A percentile compares a stretch with the other conserved stretches of the same genome.
Conservation (phyloP, 768 basidiomycete species). For the Pulveroboletus sp. region DNA sequence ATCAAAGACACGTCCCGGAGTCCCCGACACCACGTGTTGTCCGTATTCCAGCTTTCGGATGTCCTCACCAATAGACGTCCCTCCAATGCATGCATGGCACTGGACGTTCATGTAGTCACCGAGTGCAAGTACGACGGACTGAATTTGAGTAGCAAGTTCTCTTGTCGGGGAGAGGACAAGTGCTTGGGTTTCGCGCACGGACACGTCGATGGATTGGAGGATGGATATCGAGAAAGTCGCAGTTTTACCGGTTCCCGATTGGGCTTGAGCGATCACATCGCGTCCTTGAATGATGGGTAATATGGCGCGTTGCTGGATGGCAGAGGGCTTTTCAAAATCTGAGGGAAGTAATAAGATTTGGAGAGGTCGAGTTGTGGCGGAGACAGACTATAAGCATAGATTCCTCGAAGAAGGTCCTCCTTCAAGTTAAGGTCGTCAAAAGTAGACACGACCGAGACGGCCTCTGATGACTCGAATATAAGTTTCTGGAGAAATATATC, state of each 20-base stretch:
- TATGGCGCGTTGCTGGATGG: constrained; percentile 98
- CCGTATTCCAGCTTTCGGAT: constrained; percentile 96
- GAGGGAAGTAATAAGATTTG: constrained; percentile 13
- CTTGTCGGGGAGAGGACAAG: constrained; percentile 97
- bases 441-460: constrained; percentile 82
- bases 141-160: constrained; percentile 98
- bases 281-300: constrained; percentile 92
- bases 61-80: constrained; percentile 95
- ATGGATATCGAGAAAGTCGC: constrained; percentile 98
- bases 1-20: constrained; percentile 97
- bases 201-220: constrained; percentile 95
- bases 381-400: constrained; percentile 91
- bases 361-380: neutral
- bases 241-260: constrained; percentile 99
- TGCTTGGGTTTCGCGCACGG: constrained; percentile 92
- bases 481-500: constrained; percentile 57
- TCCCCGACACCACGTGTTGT: constrained; percentile 95
- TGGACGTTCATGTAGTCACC: constrained; percentile 99
- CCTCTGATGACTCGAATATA: constrained; percentile 92
- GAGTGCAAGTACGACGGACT: constrained; percentile 91
- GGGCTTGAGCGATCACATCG: constrained; percentile 98
- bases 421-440: constrained; percentile 91
- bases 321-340: constrained; percentile 98
- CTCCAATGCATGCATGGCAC: constrained; percentile 97
- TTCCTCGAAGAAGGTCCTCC: constrained; percentile 91